phyloP scores from a whole-genome alignment of 768 basidiomycete species.

The Mycena venus region DNA sequence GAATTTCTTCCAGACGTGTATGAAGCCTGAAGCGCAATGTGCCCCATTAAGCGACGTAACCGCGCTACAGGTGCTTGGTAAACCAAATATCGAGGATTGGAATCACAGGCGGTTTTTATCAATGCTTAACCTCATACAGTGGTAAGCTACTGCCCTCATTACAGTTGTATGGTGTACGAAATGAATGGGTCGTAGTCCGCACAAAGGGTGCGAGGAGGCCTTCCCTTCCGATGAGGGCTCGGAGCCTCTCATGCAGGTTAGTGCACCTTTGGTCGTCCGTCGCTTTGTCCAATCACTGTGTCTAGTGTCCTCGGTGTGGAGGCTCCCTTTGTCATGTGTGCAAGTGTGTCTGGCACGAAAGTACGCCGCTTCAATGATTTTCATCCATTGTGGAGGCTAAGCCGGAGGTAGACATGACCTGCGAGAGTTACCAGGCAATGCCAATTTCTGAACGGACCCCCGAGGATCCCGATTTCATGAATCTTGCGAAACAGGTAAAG shows the following conservation, averaged over 20 bases:
- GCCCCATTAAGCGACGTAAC: conserved; percentile 32
- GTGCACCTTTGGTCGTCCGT: no score
- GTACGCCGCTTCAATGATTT: conserved; percentile 8
- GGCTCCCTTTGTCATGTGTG: conserved; percentile 34
- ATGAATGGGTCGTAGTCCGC: conserved; percentile 15
- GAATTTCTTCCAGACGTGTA: conserved; percentile 11
- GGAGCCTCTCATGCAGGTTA: conserved; percentile 23
- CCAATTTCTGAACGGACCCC: conserved; percentile 34
- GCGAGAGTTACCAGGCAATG: conserved; percentile 35
- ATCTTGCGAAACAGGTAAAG: conserved; percentile 36
- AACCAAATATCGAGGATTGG: conserved; percentile 40
- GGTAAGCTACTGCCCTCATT: conserved; percentile 10
- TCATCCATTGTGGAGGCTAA: neutral
- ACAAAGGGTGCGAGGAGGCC: no score
- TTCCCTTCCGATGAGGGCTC: conserved; percentile 37
- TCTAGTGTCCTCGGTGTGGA: conserved; percentile 37
- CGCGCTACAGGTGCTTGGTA: no score
- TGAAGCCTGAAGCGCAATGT: conserved; percentile 28
- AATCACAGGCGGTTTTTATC: conserved; percentile 33
- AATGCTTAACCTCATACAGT: conserved; percentile 35
- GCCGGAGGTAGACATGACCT: conserved; percentile 31
- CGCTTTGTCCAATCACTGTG: no score
- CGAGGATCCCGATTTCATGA: conserved; percentile 34
- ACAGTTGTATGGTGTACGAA: no score
- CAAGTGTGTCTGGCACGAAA: conserved; percentile 35